phyloP scores from a whole-genome alignment of 2,329 filamentous ascomycete genomes.

The Fragosphaeria purpurea region DNA sequence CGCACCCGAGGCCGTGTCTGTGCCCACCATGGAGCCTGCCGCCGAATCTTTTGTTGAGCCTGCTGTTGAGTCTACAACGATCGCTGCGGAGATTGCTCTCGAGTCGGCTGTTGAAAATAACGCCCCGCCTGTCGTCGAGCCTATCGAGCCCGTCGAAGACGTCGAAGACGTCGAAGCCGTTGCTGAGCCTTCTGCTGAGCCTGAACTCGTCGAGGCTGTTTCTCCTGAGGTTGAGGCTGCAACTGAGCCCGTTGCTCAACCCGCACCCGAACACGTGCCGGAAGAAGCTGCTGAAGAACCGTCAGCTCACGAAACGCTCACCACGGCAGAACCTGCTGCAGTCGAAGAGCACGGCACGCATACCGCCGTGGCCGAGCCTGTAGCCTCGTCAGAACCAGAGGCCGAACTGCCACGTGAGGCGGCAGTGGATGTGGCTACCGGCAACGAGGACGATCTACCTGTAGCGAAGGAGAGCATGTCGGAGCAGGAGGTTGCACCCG shows the following conservation, averaged over 20 bases:
- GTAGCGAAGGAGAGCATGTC: no score
- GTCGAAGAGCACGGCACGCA: no score
- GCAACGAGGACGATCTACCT: no score
- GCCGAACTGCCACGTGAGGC: no score
- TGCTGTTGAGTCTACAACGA: background rate
- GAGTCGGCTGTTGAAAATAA: background rate
- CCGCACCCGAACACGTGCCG: background rate
- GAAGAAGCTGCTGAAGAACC: conserved; percentile 2
- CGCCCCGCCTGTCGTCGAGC: conserved; percentile 4
- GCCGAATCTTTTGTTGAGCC: no score
- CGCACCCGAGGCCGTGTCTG: conserved; percentile 1
- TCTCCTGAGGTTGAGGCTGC: background rate
- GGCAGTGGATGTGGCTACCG: no score
- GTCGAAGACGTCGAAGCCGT: background rate
- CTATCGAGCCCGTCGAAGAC: background rate
- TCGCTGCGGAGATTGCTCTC: background rate
- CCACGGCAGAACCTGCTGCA: no score
- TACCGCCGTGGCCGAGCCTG: no score
- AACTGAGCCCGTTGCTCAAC: background rate
- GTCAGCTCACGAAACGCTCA: no score
- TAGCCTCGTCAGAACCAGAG: no score
- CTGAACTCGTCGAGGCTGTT: background rate
- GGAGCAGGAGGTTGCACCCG: no score
- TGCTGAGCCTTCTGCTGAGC: background rate
- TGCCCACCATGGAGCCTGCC: background rate